phyloP scores from a whole-genome alignment of 768 basidiomycete species.

The Pluteus cervinus region DNA sequence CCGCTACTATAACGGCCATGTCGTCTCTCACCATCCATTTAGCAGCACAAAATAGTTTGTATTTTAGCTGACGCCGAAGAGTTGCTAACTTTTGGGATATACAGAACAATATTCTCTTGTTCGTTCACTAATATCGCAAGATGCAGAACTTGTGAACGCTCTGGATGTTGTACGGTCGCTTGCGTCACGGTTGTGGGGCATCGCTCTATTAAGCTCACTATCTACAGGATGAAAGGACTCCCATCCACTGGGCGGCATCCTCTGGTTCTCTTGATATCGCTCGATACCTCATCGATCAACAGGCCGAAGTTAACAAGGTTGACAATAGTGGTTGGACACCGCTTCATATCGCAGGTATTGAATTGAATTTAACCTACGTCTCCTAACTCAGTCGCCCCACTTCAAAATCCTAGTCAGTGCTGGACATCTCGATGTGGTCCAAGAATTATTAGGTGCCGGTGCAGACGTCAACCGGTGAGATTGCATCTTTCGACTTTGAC shows the following conservation, averaged over 20 bases:
- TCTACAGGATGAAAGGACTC: conserved; percentile 67
- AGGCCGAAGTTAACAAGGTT: conserved; percentile 59
- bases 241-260: conserved; percentile 84
- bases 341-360: conserved; percentile 74
- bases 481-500: too few relatives aligned
- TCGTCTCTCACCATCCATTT: conserved; percentile 46
- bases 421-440: conserved; percentile 68
- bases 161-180: conserved; percentile 47
- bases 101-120: conserved; percentile 71
- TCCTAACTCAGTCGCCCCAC: conserved; percentile 1
- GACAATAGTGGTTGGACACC: conserved; percentile 75
- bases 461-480: conserved; percentile 65
- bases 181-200: conserved; percentile 5
- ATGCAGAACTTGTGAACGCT: conserved; percentile 55
- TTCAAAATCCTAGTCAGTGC: conserved; percentile 56
- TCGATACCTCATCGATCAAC: conserved; percentile 63
- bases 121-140: conserved; percentile 55
- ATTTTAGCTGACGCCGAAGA: conserved; percentile 4
- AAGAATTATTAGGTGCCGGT: conserved; percentile 75
- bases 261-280: conserved; percentile 64
- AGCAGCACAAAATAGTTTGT: conserved; percentile 65
- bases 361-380: conserved; percentile 1
- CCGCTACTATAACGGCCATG: conserved; percentile 22
- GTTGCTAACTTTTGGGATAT: conserved; percentile 4
- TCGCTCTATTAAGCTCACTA: conserved; percentile 7